Conservation (phyloP, 257 asterid species). For the Ehretia macrophylla region DNA sequence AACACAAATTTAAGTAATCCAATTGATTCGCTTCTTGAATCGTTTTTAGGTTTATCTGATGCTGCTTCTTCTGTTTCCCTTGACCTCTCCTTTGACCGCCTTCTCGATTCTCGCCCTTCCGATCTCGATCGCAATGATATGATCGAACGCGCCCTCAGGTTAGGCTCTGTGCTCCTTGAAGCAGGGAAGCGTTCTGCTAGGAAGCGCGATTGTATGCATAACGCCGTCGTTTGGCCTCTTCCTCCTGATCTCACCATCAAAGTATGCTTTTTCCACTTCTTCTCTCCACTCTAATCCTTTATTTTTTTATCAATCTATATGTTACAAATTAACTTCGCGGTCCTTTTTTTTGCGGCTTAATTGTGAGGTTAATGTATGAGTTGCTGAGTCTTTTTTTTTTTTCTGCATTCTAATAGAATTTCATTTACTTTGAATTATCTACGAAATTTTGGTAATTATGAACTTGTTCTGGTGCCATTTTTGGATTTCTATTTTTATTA, state of each 20-base stretch:
- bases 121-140: conserved; percentile 48
- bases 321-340: neutral
- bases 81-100: conserved; percentile 58
- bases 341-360: neutral
- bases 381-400: too few relatives aligned
- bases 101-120: conserved; percentile 41
- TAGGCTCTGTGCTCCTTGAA: conserved; percentile 67
- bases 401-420: too few relatives aligned
- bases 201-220: conserved; percentile 57
- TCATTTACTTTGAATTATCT: too few relatives aligned
- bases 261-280: conserved; percentile 20
- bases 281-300: neutral
- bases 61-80: conserved; percentile 43
- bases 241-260: conserved; percentile 75
- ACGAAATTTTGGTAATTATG: neutral
- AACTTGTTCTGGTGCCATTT: neutral
- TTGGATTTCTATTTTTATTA: too few relatives aligned
- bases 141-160: conserved; percentile 57
- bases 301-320: neutral
- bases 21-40: conserved; percentile 55
- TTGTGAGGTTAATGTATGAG: too few relatives aligned
- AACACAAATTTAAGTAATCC: conserved; percentile 16
- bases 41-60: conserved; percentile 47
- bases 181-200: conserved; percentile 72
- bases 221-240: conserved; percentile 65